Evolutionary conservation across 1,139 yeast species (phyloP).

Genomic region (Tardiomyces blankii): DNA sequence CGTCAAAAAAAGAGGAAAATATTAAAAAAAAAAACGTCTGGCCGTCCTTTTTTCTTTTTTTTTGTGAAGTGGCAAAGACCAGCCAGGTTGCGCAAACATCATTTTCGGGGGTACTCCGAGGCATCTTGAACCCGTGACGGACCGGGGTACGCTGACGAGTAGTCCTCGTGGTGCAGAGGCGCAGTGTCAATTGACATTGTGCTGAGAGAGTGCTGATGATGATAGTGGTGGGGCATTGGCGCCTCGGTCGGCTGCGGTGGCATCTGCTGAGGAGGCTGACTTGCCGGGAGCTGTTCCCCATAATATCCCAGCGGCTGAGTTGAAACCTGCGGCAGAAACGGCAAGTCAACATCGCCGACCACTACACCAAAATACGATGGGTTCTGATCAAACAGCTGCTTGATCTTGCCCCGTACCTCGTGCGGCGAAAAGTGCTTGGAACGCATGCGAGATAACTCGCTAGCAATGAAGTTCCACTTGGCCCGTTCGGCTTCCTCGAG

Average conservation of each 20-base stretch:
- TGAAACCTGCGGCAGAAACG: not conserved
- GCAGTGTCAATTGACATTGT: not conserved
- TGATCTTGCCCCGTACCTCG: constrained; percentile 46
- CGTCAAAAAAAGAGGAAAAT: not conserved
- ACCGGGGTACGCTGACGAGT: not conserved
- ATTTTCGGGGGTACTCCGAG: not conserved
- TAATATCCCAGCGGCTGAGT: not conserved
- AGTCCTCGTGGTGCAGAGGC: not conserved
- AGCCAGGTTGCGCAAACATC: not conserved
- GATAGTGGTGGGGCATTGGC: not conserved
- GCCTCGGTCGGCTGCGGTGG: not conserved
- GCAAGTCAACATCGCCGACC: not conserved
- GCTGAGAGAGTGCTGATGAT: not conserved
- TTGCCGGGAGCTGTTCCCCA: not conserved
- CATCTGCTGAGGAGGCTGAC: not conserved
- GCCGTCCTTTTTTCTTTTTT: not conserved
- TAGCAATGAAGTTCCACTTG: constrained; percentile 55
- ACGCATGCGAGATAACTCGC: constrained; percentile 50
- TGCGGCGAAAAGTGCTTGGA: constrained; percentile 42
- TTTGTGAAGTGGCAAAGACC: too few relatives aligned
- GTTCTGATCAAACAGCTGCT: constrained; percentile 42
- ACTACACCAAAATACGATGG: constrained; percentile 49
- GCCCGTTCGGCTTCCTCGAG: constrained; percentile 63
- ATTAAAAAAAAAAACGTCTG: not conserved
- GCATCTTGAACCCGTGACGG: not conserved